Base-by-base conservation (phyloP, 2,329 filamentous ascomycete species). In the Xylariaceae sp. region DNA sequence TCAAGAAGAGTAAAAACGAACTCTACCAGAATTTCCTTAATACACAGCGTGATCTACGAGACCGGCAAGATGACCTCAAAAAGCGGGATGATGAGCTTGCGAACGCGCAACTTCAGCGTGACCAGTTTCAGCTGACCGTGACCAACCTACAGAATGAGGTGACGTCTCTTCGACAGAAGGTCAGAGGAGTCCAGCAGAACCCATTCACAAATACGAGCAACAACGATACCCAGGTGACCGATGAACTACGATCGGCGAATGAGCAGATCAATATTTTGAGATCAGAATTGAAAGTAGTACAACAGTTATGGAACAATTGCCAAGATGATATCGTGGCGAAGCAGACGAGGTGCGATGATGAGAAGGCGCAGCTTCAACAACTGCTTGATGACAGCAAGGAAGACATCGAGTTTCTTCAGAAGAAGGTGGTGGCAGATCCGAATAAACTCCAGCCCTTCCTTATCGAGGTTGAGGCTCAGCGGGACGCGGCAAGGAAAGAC, bases 391-490 rank as follows among this genome's bases (percentile, higher is more conserved):
- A 61, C 6, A 6, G 12, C 3, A 6, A 21, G 1, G 1, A 47
- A 17, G 14, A 12, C n/a, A 24, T n/a, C 17, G 21, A 39, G 16
- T 39, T 34, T 3, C 53, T 57, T 3, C 37, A 57, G 41, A 39
- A 47, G 49, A 54, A 53, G 39, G 31, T 48, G 6, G 2, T 48
- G 3, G 33, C 50, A 4, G 33, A 58, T 3, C 58, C 50, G 8
- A 29, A 40, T n/a, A 41, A 44, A 11, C 24, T 60, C 12, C 21
- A 57, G 44, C 36, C 48, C 14, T 39, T 11, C n/a, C 17, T 46
- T 4, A 47, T 53, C 6, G 33, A 57, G n/a, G 8, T 57, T 1
- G 57, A 60, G 28, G 53, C 37, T 1, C 54, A 53, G 19, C 54
- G 55, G 12, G 23, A 57, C 19, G 17, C 33, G 19, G 54, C 53